A percentile compares a stretch with the other conserved stretches of the same genome.
These are phyloP conservation scores for Tulasnella sp. DNA, from an alignment of 768 basidiomycete species.

Conservation along the genomic window DNA sequence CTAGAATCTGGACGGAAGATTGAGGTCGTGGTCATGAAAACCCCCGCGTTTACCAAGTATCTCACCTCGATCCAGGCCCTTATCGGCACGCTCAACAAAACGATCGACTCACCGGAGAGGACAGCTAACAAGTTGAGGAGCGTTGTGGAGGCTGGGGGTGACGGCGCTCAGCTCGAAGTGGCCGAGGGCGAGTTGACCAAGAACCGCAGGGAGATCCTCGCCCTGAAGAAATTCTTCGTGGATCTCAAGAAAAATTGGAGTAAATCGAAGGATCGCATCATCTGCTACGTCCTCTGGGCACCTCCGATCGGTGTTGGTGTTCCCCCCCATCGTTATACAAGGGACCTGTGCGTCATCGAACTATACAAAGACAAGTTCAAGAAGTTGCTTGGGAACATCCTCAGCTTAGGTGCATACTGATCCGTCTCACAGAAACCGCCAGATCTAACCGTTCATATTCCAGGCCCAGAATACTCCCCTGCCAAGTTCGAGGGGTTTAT, in stretches of 20 bases:
- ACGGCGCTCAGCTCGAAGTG: slow-evolving; percentile 17
- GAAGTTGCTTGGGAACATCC: slow-evolving; percentile 20
- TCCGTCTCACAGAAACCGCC: background rate
- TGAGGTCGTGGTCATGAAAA: slow-evolving; percentile 30
- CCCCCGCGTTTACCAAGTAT: slow-evolving; percentile 22
- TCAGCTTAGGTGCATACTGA: slow-evolving; percentile 14
- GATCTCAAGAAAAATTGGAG: slow-evolving; percentile 26
- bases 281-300: slow-evolving; percentile 31
- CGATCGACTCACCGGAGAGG: slow-evolving; percentile 19
- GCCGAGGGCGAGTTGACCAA: slow-evolving; percentile 18
- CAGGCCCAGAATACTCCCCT: background rate
- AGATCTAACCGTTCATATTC: slow-evolving; percentile 8
- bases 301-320: slow-evolving; percentile 25
- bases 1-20: slow-evolving; percentile 24
- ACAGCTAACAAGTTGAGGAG: slow-evolving; percentile 15
- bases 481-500: background rate
- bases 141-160: slow-evolving; percentile 11
- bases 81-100: slow-evolving; percentile 21
- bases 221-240: slow-evolving; percentile 27
- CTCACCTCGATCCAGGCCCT: slow-evolving; percentile 23
- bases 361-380: slow-evolving; percentile 19
- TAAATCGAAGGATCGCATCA: slow-evolving; percentile 25
- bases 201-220: slow-evolving; percentile 20
- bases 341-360: slow-evolving; percentile 20
- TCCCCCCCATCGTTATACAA: slow-evolving; percentile 26